These are phyloP conservation scores for Physcia stellaris DNA, from an alignment of 495 filamentous ascomycete genomes.

Conservation along the genomic window DNA sequence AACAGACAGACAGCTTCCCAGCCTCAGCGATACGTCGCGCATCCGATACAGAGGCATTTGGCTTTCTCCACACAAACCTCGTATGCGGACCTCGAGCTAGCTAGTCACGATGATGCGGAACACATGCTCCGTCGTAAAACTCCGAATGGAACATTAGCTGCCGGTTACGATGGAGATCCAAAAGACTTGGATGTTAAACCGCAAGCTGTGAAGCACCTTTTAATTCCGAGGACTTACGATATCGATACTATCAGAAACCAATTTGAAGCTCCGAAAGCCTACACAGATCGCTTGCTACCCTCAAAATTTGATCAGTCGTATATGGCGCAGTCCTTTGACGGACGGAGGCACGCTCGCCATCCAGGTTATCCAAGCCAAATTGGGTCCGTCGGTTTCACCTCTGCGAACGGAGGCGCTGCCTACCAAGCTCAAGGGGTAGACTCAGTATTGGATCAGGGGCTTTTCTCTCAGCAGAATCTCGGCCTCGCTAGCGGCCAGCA, in stretches of 20 bases:
- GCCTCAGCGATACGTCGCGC: slow-evolving; percentile 26
- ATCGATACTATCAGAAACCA: neutral
- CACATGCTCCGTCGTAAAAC: slow-evolving; percentile 87
- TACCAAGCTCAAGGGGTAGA: slow-evolving; percentile 27
- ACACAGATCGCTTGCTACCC: neutral
- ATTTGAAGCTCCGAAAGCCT: neutral
- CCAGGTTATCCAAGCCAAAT: neutral
- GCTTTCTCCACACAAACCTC: slow-evolving; percentile 3
- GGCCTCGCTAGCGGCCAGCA: slow-evolving; percentile 34
- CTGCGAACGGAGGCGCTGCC: slow-evolving; percentile 23
- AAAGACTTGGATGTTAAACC: slow-evolving; percentile 63
- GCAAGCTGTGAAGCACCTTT: slow-evolving; percentile 74
- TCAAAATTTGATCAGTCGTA: neutral
- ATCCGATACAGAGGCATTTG: slow-evolving; percentile 18
- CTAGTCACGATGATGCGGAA: slow-evolving; percentile 30
- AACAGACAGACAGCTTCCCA: slow-evolving; percentile 16
- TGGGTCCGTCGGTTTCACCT: slow-evolving; percentile 11
- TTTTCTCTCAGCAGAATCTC: slow-evolving; percentile 27
- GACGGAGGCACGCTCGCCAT: neutral
- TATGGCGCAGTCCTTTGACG: neutral
- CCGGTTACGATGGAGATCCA: slow-evolving; percentile 82
- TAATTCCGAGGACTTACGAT: slow-evolving; percentile 44
- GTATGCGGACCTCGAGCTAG: slow-evolving; percentile 1
- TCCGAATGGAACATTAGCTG: slow-evolving; percentile 82
- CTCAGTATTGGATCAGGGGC: slow-evolving; percentile 35